These are phyloP conservation scores for Metschnikowia gelsemii DNA, from an alignment of 805 yeast genomes.

Conservation along the genomic window DNA sequence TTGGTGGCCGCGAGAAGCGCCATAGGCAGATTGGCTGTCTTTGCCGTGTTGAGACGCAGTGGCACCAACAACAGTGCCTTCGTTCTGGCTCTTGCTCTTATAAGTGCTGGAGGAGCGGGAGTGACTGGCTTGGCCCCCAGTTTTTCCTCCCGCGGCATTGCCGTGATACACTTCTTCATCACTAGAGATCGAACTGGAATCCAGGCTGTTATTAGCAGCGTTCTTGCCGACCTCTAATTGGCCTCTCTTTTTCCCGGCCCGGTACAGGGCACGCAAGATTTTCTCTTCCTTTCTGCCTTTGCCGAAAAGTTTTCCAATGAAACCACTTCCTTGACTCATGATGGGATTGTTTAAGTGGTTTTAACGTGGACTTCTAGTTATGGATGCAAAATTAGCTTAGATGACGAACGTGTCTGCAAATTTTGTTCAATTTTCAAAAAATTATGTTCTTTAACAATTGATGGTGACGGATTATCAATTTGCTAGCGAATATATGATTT, in stretches of 20 bases:
- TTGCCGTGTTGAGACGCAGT: conserved; percentile 1
- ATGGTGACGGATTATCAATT: conserved; percentile 2
- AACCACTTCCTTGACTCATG: conserved; percentile 16
- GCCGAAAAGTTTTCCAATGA: conserved; percentile 16
- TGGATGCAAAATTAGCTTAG: conserved; percentile 8
- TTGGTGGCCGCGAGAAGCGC: conserved; percentile 6
- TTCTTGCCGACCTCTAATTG: conserved; percentile 8
- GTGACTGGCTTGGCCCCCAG: conserved; percentile 8
- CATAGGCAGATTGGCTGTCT: conserved; percentile 3
- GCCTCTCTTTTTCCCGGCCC: conserved; percentile 16
- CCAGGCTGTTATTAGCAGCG: conserved; percentile 3
- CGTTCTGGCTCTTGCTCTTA: too few species aligned
- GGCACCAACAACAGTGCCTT: conserved; percentile 13
- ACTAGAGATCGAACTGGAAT: conserved; percentile 9
- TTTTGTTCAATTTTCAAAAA: background rate
- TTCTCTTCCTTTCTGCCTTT: conserved; percentile 12
- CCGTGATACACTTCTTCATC: conserved; percentile 12
- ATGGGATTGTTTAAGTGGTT: background rate
- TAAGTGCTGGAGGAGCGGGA: conserved; percentile 15
- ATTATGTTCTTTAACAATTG: background rate
- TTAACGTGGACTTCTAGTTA: background rate
- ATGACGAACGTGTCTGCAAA: background rate
- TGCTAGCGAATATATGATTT: background rate
- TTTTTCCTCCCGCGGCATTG: conserved; percentile 3
- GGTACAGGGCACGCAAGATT: conserved; percentile 15